A percentile compares a stretch with the other conserved stretches of the same genome.
These are phyloP conservation scores for Boletus sp. DNA, from an alignment of 768 basidiomycete species.

Conservation along the genomic window DNA sequence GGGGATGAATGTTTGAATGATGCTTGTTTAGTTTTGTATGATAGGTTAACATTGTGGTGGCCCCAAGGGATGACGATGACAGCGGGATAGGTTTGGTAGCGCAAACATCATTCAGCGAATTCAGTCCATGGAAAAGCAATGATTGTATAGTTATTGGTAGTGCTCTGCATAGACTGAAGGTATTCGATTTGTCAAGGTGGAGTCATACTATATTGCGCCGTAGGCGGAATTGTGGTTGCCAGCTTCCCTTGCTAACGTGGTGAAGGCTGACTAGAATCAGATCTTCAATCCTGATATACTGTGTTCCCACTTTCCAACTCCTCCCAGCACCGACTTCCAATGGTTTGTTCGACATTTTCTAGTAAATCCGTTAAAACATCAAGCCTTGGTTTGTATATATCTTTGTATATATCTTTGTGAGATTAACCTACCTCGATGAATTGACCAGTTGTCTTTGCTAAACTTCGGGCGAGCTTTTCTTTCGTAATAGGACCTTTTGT, in stretches of 20 bases:
- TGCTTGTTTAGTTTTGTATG: background rate
- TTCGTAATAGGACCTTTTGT: slow-evolving; percentile 71
- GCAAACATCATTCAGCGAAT: background rate
- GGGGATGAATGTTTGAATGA: no score
- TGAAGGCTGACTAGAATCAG: slow-evolving; percentile 71
- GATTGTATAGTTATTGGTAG: background rate
- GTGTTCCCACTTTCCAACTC: no score
- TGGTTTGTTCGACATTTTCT: no score
- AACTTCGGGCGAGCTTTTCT: slow-evolving; percentile 65
- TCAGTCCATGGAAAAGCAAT: background rate
- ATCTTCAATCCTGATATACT: slow-evolving; percentile 39
- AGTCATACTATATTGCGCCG: slow-evolving; percentile 1
- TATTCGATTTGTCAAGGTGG: background rate
- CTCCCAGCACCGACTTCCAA: no score
- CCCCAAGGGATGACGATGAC: background rate
- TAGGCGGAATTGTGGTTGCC: slow-evolving; percentile 72
- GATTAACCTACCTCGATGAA: slow-evolving; percentile 55
- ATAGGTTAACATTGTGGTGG: background rate
- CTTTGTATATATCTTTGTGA: background rate
- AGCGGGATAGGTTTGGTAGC: background rate
- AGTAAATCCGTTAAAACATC: background rate
- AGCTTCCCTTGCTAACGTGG: slow-evolving; percentile 76
- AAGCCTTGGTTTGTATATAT: background rate
- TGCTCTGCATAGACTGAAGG: background rate
- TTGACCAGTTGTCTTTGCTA: slow-evolving; percentile 63